Conservation (phyloP, 1,139 yeast genomes). For the Pichia sp. region DNA sequence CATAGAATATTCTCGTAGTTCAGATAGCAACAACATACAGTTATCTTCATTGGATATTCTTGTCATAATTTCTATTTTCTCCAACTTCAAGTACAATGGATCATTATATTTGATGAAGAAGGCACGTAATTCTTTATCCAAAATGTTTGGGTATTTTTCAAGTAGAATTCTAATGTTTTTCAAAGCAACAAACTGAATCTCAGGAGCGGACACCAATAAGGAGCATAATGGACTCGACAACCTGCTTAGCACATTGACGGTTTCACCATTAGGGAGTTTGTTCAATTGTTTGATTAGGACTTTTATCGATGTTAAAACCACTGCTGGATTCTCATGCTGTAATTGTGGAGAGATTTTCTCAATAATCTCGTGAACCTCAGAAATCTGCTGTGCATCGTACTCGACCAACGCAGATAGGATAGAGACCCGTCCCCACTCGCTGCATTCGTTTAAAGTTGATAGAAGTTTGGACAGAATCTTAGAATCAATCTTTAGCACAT, state of each 20-base stretch:
- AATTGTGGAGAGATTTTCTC: slow-evolving; percentile 92
- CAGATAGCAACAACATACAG: slow-evolving; percentile 67
- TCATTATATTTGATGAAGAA: slow-evolving; percentile 93
- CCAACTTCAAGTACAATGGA: slow-evolving; percentile 90
- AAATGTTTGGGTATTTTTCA: slow-evolving; percentile 79
- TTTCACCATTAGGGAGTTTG: slow-evolving; percentile 43
- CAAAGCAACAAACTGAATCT: slow-evolving; percentile 91
- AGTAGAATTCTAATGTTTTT: slow-evolving; percentile 86
- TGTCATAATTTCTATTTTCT: slow-evolving; percentile 86
- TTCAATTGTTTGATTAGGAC: slow-evolving; percentile 72
- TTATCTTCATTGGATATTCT: slow-evolving; percentile 73
- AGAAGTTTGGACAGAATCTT: slow-evolving; percentile 60
- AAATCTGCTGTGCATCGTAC: slow-evolving; percentile 49
- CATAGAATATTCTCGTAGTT: slow-evolving; percentile 87
- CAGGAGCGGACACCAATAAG: slow-evolving; percentile 80
- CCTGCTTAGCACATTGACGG: slow-evolving; percentile 54
- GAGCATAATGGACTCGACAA: slow-evolving; percentile 92
- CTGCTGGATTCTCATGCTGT: slow-evolving; percentile 97
- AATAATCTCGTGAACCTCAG: slow-evolving; percentile 79
- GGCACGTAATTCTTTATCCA: slow-evolving; percentile 78
- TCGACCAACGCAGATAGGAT: slow-evolving; percentile 78
- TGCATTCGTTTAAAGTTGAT: slow-evolving; percentile 88
- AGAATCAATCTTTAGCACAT: slow-evolving; percentile 39
- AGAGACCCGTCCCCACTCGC: slow-evolving; percentile 98
- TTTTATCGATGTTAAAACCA: slow-evolving; percentile 82